phyloP scores from a whole-genome alignment of 2,329 filamentous ascomycete genomes.

The Periconia digitata region DNA sequence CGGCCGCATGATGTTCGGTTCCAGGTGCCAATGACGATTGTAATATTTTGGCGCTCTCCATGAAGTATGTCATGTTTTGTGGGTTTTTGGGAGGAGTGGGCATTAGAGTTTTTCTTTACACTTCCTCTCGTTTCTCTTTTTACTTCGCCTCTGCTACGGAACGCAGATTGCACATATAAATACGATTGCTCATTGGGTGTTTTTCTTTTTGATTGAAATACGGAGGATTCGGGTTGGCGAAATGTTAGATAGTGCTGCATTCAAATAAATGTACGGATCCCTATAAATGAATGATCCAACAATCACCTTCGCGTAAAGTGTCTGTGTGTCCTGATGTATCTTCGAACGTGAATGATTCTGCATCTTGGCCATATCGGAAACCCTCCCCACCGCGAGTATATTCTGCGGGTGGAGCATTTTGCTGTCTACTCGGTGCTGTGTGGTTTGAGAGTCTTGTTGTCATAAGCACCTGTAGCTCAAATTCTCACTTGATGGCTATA shows the following conservation, averaged over 20 bases:
- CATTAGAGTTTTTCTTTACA: constrained; percentile 25
- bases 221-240: constrained; percentile 34
- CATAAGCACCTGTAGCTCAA: too few species aligned
- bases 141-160: constrained; percentile 15
- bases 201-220: constrained; percentile 3
- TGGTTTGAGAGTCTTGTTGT: too few species aligned
- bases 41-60: constrained; percentile 32
- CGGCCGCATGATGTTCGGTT: constrained; percentile 32
- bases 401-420: too few species aligned
- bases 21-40: constrained; percentile 40
- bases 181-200: constrained; percentile 26
- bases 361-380: too few species aligned
- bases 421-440: too few species aligned
- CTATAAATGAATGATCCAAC: constrained; percentile 8
- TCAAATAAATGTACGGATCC: constrained; percentile 35
- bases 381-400: too few species aligned
- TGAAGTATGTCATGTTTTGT: constrained; percentile 11
- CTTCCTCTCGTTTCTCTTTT: constrained; percentile 4
- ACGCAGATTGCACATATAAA: constrained; percentile 40
- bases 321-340: neutral
- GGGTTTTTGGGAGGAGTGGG: constrained; percentile 28
- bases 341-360: too few species aligned
- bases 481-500: too few species aligned
- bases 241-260: constrained; percentile 44
- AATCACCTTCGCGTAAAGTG: neutral